phyloP scores from a whole-genome alignment of 305 asterid genomes.

The Rubia tinctorum region DNA sequence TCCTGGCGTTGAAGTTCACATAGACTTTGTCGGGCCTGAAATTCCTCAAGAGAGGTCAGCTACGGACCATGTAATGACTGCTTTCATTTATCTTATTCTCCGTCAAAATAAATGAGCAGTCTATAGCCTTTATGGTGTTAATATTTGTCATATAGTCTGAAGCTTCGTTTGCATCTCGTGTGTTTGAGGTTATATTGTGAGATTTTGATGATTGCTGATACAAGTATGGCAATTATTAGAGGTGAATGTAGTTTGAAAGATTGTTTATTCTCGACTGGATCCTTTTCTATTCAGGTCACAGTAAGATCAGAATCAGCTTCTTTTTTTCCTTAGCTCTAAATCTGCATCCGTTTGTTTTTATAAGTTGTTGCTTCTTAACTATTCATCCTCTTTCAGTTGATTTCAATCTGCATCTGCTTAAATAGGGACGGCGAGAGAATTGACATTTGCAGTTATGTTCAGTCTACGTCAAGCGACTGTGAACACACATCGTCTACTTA shows the following conservation, averaged over 20 bases:
- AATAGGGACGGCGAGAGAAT: conserved; percentile 73
- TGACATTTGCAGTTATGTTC: conserved; percentile 48
- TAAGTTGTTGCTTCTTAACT: conserved; percentile 4
- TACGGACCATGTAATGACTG: conserved; percentile 9
- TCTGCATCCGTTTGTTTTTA: background rate
- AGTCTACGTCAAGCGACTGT: conserved; percentile 54
- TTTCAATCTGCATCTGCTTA: conserved; percentile 14
- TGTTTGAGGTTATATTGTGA: background rate
- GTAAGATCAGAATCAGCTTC: background rate
- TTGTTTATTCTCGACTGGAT: background rate
- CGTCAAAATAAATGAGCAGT: background rate
- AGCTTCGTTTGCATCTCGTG: background rate
- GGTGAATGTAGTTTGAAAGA: background rate
- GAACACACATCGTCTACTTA: conserved; percentile 40
- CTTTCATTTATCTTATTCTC: conserved; percentile 1
- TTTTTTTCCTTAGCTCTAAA: background rate
- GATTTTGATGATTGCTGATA: background rate
- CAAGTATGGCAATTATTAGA: no score
- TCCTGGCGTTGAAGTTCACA: conserved; percentile 56
- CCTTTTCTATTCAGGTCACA: background rate
- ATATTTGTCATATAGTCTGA: background rate
- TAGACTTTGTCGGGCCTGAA: conserved; percentile 84
- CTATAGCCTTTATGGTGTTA: background rate
- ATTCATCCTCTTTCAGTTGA: conserved; percentile 1
- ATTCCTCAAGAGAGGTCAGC: conserved; percentile 65